phyloP scores from a whole-genome alignment of 495 filamentous ascomycete species.

The Aeminium ludgeri region DNA sequence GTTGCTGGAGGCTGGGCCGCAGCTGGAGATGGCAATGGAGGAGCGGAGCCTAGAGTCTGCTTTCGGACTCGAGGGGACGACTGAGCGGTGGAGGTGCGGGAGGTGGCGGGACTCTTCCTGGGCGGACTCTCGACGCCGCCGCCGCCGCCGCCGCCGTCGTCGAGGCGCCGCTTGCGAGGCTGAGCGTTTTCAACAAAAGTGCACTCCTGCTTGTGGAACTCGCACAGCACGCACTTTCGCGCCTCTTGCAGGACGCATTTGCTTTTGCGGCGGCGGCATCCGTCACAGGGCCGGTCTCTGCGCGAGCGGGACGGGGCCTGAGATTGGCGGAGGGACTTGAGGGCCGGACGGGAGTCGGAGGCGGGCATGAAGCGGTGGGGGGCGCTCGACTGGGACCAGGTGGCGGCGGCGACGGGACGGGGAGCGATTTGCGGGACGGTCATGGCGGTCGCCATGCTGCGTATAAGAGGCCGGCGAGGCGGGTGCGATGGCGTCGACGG shows the following conservation, averaged over 20 bases:
- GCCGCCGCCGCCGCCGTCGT: constrained; percentile 5
- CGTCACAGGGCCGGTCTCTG: constrained; percentile 37
- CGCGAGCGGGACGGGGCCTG: constrained; percentile 1
- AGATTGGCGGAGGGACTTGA: constrained; percentile 16
- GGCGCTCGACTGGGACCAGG: constrained; percentile 12
- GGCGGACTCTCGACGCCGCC: not conserved
- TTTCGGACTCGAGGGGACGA: constrained; percentile 2
- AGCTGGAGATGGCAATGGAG: too few species aligned
- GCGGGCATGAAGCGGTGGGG: constrained; percentile 13
- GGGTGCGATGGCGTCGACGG: not conserved
- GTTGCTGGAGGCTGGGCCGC: too few species aligned
- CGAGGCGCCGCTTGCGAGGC: constrained; percentile 34
- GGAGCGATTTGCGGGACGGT: constrained; percentile 24
- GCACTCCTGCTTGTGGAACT: constrained; percentile 33
- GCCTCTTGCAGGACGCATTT: constrained; percentile 87
- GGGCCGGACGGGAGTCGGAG: constrained; percentile 20
- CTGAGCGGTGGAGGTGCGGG: not conserved
- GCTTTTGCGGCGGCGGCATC: constrained; percentile 69
- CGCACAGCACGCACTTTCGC: constrained; percentile 43
- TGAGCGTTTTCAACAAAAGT: constrained; percentile 32
- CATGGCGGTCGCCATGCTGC: constrained; percentile 22
- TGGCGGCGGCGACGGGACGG: constrained; percentile 21
- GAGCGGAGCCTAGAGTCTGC: constrained; percentile 4
- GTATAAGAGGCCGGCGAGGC: not conserved
- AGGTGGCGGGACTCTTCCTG: constrained; percentile 3